These are phyloP conservation scores for Alternaria panax DNA, from an alignment of 2,329 filamentous ascomycete genomes.

Conservation along the genomic window DNA sequence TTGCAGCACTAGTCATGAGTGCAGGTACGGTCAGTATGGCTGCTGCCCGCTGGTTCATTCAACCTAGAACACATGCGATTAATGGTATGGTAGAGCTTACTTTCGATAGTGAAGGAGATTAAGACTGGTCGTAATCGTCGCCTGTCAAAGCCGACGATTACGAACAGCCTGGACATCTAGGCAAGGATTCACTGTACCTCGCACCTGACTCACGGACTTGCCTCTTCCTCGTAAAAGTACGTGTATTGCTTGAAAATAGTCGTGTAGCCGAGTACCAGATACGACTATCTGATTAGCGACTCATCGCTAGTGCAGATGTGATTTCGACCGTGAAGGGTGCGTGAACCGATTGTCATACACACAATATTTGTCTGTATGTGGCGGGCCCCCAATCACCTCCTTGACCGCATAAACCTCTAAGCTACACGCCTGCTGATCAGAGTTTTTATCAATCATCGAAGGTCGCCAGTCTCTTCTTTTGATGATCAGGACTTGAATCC, in stretches of 20 bases:
- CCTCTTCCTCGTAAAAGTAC: no score
- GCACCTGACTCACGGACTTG: no score
- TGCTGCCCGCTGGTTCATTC: constrained; percentile 31
- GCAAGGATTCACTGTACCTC: no score
- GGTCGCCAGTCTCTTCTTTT: background rate
- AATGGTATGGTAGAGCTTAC: constrained; percentile 27
- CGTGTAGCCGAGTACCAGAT: no score
- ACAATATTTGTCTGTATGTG: no score
- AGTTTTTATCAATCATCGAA: background rate
- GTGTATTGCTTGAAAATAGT: no score
- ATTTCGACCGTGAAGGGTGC: no score
- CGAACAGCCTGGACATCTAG: background rate
- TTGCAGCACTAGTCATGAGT: constrained; percentile 45
- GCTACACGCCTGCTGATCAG: background rate
- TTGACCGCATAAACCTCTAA: background rate
- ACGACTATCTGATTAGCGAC: no score
- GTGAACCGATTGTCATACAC: background rate
- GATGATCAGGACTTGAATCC: background rate
- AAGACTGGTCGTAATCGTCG: background rate
- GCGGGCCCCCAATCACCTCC: background rate
- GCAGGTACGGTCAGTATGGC: constrained; percentile 47
- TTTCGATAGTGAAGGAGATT: constrained; percentile 18
- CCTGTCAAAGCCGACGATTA: background rate
- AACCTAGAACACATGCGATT: constrained; percentile 15
- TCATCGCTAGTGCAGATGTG: no score